Base-by-base conservation (phyloP, 2,329 filamentous ascomycete species). In the Sarocladium kiliense region DNA sequence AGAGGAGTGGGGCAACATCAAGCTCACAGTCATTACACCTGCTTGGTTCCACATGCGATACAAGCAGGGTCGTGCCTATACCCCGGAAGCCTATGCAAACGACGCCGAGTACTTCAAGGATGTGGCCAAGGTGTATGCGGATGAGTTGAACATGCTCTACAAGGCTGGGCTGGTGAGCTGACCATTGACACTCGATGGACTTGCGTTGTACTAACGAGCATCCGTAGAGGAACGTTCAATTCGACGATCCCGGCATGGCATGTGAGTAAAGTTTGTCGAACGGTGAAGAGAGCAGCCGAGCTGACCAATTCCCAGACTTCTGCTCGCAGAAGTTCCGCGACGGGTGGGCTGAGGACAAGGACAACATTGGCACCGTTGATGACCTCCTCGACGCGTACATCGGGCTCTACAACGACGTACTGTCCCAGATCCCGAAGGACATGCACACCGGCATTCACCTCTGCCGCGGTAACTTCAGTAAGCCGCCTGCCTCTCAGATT, bases 371-470 rank as follows among this genome's bases (percentile, higher is more conserved):
- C 67, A 81, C 81, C 1, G 81, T 87, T 6, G 86, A 70, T n/a
- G 83, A 86, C 61, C 82, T 90, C 44, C 80, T 92, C 21, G 85
- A 89, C 62, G 81, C 85, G 26, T 92, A 92, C 71, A 87, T 92
- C 67, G 76, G 79, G 58, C 81, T 89, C 60, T 91, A 91, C 77
- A 91, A 91, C 67, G 84, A 88, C 68, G 82, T 78, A 63, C 77
- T 89, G 64, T 73, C 76, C 63, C 79, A 81, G 62, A 73, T 82
- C 0, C 86, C 87, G 0, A 67, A 75, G 2, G 87, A 91, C 65
- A 81, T 91, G 76, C 87, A 91, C 69, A 79, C 89, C 2, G 88
- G 88, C 45, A 85, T 92, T 16, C 89, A 92, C 66, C 75, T 91
- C 53, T 91, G 88, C 77, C 79, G 79, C 9, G 80, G 79, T 50